These are phyloP conservation scores for Nicotiana undulata DNA, from an alignment of 257 asterid species.

Conservation along the genomic window DNA sequence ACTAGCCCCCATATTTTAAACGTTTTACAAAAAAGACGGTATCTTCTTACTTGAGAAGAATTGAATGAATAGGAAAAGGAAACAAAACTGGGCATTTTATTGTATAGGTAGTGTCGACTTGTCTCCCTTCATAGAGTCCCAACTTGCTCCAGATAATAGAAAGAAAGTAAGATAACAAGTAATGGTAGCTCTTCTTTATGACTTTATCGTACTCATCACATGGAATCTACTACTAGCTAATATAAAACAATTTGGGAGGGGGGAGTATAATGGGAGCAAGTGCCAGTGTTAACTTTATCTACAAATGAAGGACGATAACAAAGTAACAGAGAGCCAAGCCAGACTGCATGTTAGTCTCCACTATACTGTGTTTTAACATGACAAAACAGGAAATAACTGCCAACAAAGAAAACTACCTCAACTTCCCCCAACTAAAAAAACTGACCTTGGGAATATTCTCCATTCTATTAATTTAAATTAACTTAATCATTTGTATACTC, in stretches of 20 bases:
- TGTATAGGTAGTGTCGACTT: conserved; percentile 2
- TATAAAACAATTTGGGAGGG: neutral
- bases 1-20: neutral
- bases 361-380: neutral
- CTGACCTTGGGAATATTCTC: conserved; percentile 32
- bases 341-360: conserved; percentile 41
- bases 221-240: conserved; percentile 20
- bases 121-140: conserved; percentile 3
- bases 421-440: conserved; percentile 17
- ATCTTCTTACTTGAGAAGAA: neutral
- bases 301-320: conserved; percentile 2
- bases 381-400: conserved; percentile 25
- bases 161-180: neutral
- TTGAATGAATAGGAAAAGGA: neutral
- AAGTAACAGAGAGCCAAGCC: neutral
- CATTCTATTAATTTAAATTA: neutral
- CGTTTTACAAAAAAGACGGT: neutral
- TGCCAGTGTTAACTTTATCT: neutral
- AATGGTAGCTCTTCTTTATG: neutral
- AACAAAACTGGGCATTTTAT: neutral
- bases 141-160: neutral
- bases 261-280: neutral
- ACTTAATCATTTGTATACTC: neutral
- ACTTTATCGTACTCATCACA: conserved; percentile 14
- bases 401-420: conserved; percentile 10